These are phyloP conservation scores for Rosellinia necatrix DNA, from an alignment of 2,329 filamentous ascomycete genomes.

Conservation along the genomic window DNA sequence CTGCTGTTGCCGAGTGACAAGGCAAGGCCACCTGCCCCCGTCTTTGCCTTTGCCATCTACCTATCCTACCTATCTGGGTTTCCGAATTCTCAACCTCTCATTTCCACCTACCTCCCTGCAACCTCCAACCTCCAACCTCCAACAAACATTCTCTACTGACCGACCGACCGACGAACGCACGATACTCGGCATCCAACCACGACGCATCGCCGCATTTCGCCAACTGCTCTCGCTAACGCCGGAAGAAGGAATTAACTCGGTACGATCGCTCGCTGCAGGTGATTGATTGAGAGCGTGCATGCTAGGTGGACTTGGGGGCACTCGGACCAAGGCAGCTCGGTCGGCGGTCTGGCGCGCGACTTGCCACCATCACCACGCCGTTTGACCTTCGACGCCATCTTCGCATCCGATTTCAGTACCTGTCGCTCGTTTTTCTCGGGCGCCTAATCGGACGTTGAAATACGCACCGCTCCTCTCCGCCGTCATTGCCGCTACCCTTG, in stretches of 20 bases:
- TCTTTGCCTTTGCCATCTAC: conserved; percentile 23
- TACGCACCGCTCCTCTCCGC: too few relatives aligned
- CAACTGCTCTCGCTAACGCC: conserved; percentile 2
- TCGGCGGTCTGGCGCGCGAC: conserved; percentile 47
- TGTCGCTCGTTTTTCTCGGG: too few relatives aligned
- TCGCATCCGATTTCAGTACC: too few relatives aligned
- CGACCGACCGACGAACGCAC: conserved; percentile 5
- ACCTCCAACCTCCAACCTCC: conserved; percentile 11
- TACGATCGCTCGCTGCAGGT: conserved; percentile 10
- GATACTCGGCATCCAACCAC: conserved; percentile 3
- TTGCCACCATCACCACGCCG: conserved; percentile 39
- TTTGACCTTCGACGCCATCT: too few relatives aligned
- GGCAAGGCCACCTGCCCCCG: conserved; percentile 29
- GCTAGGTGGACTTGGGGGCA: conserved; percentile 41
- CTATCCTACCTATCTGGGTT: conserved; percentile 22
- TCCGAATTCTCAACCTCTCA: conserved; percentile 27
- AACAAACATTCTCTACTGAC: conserved; percentile 17
- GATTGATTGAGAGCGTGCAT: conserved; percentile 38
- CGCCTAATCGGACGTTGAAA: too few relatives aligned
- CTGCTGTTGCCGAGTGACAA: conserved; percentile 25
- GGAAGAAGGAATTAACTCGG: conserved; percentile 4
- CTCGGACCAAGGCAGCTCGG: conserved; percentile 43
- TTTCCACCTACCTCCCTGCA: conserved; percentile 1
- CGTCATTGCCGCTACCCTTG: too few relatives aligned
- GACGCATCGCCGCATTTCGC: not conserved